A percentile compares a stretch with the other conserved stretches of the same genome.
These are phyloP conservation scores for Pistacia atlantica DNA, from an alignment of 345 rosid species.

Conservation along the genomic window DNA sequence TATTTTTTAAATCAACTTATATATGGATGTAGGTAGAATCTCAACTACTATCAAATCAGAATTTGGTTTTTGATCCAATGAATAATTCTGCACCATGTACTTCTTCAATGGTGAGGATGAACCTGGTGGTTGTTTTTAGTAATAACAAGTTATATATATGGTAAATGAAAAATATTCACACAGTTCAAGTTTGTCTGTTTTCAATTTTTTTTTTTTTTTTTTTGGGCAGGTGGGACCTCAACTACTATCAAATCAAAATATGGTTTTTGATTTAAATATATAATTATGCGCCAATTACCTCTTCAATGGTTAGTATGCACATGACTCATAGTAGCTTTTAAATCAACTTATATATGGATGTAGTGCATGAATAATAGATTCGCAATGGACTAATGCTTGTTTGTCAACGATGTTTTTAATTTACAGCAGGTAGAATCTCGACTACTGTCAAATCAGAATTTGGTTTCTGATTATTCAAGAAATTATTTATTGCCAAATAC, in stretches of 20 bases:
- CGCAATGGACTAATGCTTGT: not conserved
- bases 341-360: not conserved
- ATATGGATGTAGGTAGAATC: too few relatives aligned
- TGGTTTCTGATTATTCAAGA: not conserved
- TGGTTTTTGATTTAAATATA: not conserved
- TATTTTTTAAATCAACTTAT: too few relatives aligned
- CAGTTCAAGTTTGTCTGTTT: too few relatives aligned
- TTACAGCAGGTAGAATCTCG: not conserved
- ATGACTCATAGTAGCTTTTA: not conserved
- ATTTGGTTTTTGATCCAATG: too few relatives aligned
- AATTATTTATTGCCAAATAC: not conserved
- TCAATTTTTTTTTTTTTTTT: too few relatives aligned
- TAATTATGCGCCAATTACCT: not conserved
- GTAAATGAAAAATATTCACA: too few relatives aligned
- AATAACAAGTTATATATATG: too few relatives aligned
- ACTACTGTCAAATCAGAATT: not conserved
- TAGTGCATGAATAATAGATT: not conserved
- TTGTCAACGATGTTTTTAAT: not conserved
- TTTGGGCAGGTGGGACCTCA: not conserved
- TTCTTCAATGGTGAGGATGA: too few relatives aligned
- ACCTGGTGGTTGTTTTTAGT: too few relatives aligned
- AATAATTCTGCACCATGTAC: too few relatives aligned
- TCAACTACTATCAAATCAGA: too few relatives aligned
- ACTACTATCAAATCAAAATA: not conserved
- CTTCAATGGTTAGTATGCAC: too few relatives aligned